A percentile compares a stretch with the other conserved stretches of the same genome.
Evolutionary conservation across 805 yeast genomes (phyloP).

Genomic region (Starmerella geochares): DNA sequence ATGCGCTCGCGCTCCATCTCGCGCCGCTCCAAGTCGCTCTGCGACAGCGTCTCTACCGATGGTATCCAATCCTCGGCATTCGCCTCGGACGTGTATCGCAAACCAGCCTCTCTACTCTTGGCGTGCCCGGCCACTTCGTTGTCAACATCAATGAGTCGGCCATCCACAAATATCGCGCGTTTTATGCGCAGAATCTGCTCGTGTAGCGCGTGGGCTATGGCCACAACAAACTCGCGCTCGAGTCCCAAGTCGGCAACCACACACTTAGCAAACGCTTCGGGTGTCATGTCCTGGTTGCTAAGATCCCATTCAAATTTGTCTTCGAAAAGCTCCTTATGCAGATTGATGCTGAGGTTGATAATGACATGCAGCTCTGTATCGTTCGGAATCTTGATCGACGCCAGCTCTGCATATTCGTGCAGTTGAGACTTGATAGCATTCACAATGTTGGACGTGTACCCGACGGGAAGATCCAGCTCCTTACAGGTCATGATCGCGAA

Average conservation of each 20-base stretch:
- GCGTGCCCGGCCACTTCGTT: constrained; percentile 54
- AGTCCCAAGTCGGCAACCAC: constrained; percentile 81
- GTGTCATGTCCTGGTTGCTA: constrained; percentile 41
- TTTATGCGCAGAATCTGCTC: constrained; percentile 68
- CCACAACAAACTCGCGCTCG: constrained; percentile 74
- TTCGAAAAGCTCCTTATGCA: constrained; percentile 74
- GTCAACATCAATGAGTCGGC: constrained; percentile 40
- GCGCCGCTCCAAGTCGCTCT: constrained; percentile 87
- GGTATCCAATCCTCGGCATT: constrained; percentile 84
- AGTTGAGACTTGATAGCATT: constrained; percentile 69
- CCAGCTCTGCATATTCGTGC: constrained; percentile 57
- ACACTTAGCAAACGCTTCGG: constrained; percentile 71
- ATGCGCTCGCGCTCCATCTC: constrained; percentile 92
- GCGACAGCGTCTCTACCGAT: constrained; percentile 69
- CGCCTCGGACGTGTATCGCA: constrained; percentile 62
- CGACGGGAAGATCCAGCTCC: constrained; percentile 70
- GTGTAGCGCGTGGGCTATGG: constrained; percentile 77
- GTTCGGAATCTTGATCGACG: constrained; percentile 55
- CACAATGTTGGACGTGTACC: constrained; percentile 51
- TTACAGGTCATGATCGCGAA: constrained; percentile 66
- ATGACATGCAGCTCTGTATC: constrained; percentile 64
- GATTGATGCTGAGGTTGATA: constrained; percentile 67
- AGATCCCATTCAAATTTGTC: constrained; percentile 95
- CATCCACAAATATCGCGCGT: constrained; percentile 65
- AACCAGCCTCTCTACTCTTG: constrained; percentile 41